Base-by-base conservation (phyloP, 2,329 filamentous ascomycete genomes). In the Penicillium sp. region DNA sequence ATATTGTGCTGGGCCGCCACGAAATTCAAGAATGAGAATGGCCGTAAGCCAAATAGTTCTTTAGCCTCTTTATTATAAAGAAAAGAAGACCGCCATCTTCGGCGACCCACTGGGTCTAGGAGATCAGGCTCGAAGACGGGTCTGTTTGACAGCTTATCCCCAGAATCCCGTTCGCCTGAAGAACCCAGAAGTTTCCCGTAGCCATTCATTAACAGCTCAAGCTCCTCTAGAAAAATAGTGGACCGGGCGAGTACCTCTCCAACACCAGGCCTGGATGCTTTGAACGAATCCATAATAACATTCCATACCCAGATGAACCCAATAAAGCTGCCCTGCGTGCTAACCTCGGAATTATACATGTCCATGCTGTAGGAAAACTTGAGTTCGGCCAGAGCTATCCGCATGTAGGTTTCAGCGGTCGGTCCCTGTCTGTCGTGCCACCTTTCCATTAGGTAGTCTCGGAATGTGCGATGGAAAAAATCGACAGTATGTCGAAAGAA, bases 381-480 rank as follows among this genome's bases (percentile, higher is more conserved):
- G 21, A 55, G 8, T 6, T 55, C 52, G 8, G 52, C 52, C 26
- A 55, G 31, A 46, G 23, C 11, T 31, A 55, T 46, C 13, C 38
- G 52, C 21, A 55, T 5, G 23, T 55, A 55, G 7, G 52, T 55
- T 17, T 55, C 41, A 17, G 46, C 45, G 13, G 21, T 13, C 4
- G 52, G 41, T 5, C 38, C 7, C 9, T 21, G 13, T 17, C 30
- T 55, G 17, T 46, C 52, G 30, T 30, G 13, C 52, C 52, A 55
- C 15, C 52, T 38, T 3, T 38, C 38, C 21, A 55, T 7, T 9
- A 55, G 5, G 31, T 55, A 55, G 23, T 46, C 52, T 1, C 52
- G 38, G 8, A 55, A 55, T n/a, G 52, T 46, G 23, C 52, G 52
- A 21, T 55, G 52, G 23, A 55, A 46, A 15, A 55, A 55, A 5